Conservation (phyloP, 495 filamentous ascomycete species). For the Neurospora cerealis region DNA sequence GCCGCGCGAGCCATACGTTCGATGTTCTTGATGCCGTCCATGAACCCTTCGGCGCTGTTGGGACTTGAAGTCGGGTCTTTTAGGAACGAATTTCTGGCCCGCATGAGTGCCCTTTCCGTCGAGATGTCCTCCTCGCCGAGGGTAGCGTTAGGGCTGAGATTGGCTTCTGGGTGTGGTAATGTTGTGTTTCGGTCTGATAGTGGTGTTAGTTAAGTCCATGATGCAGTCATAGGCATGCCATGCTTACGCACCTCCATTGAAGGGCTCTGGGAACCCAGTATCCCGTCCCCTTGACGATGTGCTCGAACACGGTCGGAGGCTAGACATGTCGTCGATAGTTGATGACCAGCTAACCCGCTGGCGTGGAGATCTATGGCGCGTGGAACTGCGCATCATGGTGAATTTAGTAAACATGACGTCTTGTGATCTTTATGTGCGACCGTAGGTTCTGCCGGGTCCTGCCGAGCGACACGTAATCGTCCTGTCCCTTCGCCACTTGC, state of each 20-base stretch:
- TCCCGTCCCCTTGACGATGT: conserved; percentile 13
- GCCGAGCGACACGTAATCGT: not conserved
- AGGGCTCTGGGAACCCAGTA: conserved; percentile 28
- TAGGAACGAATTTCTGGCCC: conserved; percentile 19
- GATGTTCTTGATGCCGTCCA: conserved; percentile 4
- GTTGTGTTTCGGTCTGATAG: conserved; percentile 22
- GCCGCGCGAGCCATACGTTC: conserved; percentile 3
- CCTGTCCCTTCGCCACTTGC: not conserved
- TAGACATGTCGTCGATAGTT: conserved; percentile 10
- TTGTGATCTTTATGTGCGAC: not conserved
- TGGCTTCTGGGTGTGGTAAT: conserved; percentile 28
- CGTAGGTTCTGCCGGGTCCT: not conserved
- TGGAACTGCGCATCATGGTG: conserved; percentile 18
- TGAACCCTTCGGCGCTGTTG: conserved; percentile 3
- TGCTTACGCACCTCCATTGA: conserved; percentile 17
- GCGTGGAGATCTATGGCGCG: conserved; percentile 7
- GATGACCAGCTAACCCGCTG: conserved; percentile 6
- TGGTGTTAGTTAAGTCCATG: not conserved
- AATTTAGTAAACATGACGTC: conserved; percentile 3
- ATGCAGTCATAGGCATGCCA: not conserved
- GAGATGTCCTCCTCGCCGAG: conserved; percentile 23
- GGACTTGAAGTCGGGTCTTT: not conserved
- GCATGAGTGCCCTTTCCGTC: conserved; percentile 9
- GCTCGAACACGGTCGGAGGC: conserved; percentile 12
- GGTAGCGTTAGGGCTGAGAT: conserved; percentile 21